These are phyloP conservation scores for Anthracocystis panici-leucophaei DNA, from an alignment of 1,284 basidiomycete genomes.

Conservation along the genomic window DNA sequence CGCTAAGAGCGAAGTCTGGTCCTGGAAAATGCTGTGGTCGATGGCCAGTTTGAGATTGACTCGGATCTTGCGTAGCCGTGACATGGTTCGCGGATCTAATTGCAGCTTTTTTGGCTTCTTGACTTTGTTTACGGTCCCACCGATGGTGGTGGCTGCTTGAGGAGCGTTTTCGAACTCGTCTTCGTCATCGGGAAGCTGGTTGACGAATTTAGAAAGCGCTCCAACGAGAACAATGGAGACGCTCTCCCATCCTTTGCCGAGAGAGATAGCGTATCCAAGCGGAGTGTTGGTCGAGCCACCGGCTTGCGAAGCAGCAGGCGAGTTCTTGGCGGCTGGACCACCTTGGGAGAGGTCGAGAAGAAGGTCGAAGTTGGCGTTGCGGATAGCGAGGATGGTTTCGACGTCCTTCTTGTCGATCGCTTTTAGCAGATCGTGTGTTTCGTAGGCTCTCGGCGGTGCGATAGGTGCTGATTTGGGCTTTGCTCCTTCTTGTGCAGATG, in stretches of 20 bases:
- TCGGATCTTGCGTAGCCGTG: conserved; percentile 60
- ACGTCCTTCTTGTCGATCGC: conserved; percentile 66
- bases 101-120: conserved; percentile 46
- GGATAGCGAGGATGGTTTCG: conserved; percentile 64
- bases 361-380: conserved; percentile 63
- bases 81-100: conserved; percentile 54
- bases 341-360: conserved; percentile 58
- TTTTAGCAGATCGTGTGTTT: conserved; percentile 64
- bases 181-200: conserved; percentile 63
- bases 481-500: neutral
- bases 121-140: conserved; percentile 16
- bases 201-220: conserved; percentile 65
- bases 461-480: conserved; percentile 11
- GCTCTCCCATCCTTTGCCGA: conserved; percentile 60
- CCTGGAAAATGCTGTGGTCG: conserved; percentile 60
- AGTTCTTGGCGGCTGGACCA: conserved; percentile 18
- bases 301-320: conserved; percentile 35
- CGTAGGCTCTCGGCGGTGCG: conserved; percentile 36
- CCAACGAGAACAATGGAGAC: conserved; percentile 61
- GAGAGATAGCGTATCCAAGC: conserved; percentile 59
- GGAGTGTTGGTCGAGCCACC: conserved; percentile 53
- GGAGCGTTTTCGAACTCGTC: conserved; percentile 30
- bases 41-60: conserved; percentile 66
- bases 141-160: conserved; percentile 6
- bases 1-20: conserved; percentile 60